Base-by-base conservation (phyloP, 306 rosid species). In the Lotus japonicus region DNA sequence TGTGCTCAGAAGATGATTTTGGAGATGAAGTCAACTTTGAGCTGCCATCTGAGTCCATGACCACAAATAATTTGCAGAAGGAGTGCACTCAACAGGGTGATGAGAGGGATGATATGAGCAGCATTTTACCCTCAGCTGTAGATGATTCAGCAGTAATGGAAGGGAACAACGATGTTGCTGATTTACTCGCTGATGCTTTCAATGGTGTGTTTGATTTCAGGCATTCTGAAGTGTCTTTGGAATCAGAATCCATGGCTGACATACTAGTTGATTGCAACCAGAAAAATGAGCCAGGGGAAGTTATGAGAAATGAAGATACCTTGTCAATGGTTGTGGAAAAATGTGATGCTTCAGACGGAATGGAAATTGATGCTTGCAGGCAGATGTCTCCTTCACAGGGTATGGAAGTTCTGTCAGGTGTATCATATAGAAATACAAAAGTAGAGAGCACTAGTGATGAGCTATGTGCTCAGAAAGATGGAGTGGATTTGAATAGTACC, bases 251-350 rank as follows among this genome's bases (percentile, higher is more conserved):
- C 11, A 19, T 14, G 46, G 36, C 70, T 58, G 80, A 57, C 57
- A 68, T 65, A 54, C 67, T 67, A 39, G 75, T 71, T 58, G 70
- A 76, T 58, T 80, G 44, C 76, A 21, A 55, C 73, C 86, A 70
- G 49, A 59, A 66, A 65, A 73, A 68, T 12, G 82, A 84, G 72
- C 80, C 31, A 82, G 87, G 80, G 78, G 82, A 76, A 42, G 11
- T 65, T 64, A 61, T 70, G 71, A 66, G 70, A 33, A 51, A 60
- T 31, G 82, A 43, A 65, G 81, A 60, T 51, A 61, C 80, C 43
- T 73, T 63, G 67, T 68, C 51, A 21, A 80, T 58, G 80, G 77
- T 28, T 61, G 66, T 56, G 19, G 70, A 69, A 26, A 82, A 78
- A 64, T 67, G 67, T 61, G 84, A 74, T 66, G 60, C 41, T 76